These are phyloP conservation scores for Colletotrichum tabaci DNA, from an alignment of 2,329 filamentous ascomycete genomes.

Conservation along the genomic window DNA sequence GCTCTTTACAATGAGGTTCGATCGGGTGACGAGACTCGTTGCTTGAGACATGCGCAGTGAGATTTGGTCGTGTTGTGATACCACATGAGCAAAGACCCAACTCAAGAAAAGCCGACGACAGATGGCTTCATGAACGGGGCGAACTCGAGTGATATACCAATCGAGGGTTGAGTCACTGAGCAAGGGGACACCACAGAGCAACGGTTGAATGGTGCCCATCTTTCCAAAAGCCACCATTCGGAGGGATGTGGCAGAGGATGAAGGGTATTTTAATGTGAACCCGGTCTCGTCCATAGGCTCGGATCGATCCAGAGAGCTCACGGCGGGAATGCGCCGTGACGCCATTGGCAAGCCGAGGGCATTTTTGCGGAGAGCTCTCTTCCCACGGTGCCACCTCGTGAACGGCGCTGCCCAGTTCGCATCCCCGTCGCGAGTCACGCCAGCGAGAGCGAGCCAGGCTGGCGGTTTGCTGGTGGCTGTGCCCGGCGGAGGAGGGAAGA, in stretches of 20 bases:
- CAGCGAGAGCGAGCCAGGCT: slow-evolving; percentile 6
- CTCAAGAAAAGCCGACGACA: slow-evolving; percentile 18
- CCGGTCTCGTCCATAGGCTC: slow-evolving; percentile 36
- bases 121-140: slow-evolving; percentile 34
- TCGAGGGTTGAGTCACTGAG: slow-evolving; percentile 40
- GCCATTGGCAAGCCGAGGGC: slow-evolving; percentile 39
- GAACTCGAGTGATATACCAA: slow-evolving; percentile 41
- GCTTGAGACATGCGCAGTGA: slow-evolving; percentile 38
- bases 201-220: slow-evolving; percentile 47
- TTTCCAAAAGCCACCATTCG: slow-evolving; percentile 45
- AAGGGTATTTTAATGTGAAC: slow-evolving; percentile 41
- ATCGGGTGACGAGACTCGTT: slow-evolving; percentile 18
- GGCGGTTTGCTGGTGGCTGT: slow-evolving; percentile 38
- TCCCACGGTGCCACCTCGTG: slow-evolving; percentile 25
- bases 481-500: slow-evolving; percentile 22
- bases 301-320: slow-evolving; percentile 29
- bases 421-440: slow-evolving; percentile 38
- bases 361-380: slow-evolving; percentile 32
- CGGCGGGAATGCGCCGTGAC: slow-evolving; percentile 43
- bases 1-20: slow-evolving; percentile 38
- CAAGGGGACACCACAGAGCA: slow-evolving; percentile 48
- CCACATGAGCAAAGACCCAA: slow-evolving; percentile 27
- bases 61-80: slow-evolving; percentile 15
- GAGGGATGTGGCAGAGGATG: slow-evolving; percentile 35
- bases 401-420: slow-evolving; percentile 13